These are phyloP conservation scores for Cajanus cajan DNA, from an alignment of 306 rosid genomes.

Conservation along the genomic window DNA sequence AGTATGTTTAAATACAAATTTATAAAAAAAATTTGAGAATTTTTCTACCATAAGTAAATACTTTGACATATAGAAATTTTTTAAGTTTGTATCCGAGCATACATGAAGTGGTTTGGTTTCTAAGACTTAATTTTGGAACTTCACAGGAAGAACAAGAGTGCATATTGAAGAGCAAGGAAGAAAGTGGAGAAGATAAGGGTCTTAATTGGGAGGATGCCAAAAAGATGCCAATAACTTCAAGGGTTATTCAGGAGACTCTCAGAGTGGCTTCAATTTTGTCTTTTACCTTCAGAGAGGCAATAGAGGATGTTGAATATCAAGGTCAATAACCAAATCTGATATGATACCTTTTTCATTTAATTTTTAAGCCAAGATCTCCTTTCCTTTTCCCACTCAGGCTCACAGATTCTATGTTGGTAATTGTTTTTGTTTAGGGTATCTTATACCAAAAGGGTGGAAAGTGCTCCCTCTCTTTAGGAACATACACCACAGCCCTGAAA, in stretches of 20 bases:
- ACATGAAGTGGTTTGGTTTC: neutral
- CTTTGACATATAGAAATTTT: too few species aligned
- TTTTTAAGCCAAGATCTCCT: neutral
- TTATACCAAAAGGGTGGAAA: constrained; percentile 98
- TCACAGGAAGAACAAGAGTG: constrained; percentile 78
- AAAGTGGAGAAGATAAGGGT: constrained; percentile 46
- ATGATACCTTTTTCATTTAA: neutral
- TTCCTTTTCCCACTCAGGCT: neutral
- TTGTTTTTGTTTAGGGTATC: constrained; percentile 55
- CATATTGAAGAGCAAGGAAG: constrained; percentile 51
- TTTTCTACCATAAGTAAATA: too few species aligned
- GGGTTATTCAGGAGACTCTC: constrained; percentile 92
- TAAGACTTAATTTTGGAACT: neutral
- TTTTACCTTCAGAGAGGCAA: constrained; percentile 95
- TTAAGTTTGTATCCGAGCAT: too few species aligned
- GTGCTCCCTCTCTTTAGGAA: constrained; percentile 92
- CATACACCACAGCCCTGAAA: constrained; percentile 84
- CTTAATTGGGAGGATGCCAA: constrained; percentile 81
- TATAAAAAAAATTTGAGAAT: too few species aligned
- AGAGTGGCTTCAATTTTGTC: constrained; percentile 89
- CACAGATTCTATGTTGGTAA: constrained; percentile 27
- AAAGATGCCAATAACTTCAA: constrained; percentile 78
- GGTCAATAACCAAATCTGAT: constrained; percentile 49
- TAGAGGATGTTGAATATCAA: constrained; percentile 86
- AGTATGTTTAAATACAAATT: too few species aligned